Evolutionary conservation across 352 stramenopile genomes (phyloP).

Genomic region (Phytophthora palmivora): DNA sequence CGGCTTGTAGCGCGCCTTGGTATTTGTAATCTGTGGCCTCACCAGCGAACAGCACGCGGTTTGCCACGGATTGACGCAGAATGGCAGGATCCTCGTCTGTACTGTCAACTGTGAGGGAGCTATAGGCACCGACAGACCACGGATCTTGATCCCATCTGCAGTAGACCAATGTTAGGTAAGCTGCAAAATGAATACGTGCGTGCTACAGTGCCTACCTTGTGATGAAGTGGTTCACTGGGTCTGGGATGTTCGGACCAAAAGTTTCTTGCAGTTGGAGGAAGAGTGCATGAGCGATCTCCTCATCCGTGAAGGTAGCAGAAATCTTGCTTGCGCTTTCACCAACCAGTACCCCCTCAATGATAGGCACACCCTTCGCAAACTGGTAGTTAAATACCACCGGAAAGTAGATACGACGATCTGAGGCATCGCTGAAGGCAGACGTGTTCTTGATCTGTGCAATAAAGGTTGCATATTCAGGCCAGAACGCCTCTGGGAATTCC

Average conservation of each 20-base stretch:
- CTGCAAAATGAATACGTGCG: neutral
- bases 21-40: constrained; percentile 78
- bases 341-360: constrained; percentile 68
- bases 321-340: constrained; percentile 47
- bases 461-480: constrained; percentile 53
- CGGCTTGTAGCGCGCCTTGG: constrained; percentile 68
- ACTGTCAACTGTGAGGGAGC: constrained; percentile 67
- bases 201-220: constrained; percentile 38
- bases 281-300: constrained; percentile 50
- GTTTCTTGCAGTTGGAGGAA: constrained; percentile 54
- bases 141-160: constrained; percentile 67
- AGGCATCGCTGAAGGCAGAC: neutral
- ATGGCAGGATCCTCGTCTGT: constrained; percentile 63
- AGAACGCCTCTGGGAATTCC: constrained; percentile 71
- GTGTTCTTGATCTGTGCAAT: constrained; percentile 42
- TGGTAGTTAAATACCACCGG: constrained; percentile 72
- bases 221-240: constrained; percentile 55
- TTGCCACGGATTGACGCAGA: constrained; percentile 45
- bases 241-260: constrained; percentile 46
- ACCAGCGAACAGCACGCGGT: constrained; percentile 66
- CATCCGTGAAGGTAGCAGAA: constrained; percentile 50
- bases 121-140: constrained; percentile 67
- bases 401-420: constrained; percentile 49
- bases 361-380: constrained; percentile 48
- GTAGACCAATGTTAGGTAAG: neutral